phyloP scores from a whole-genome alignment of 192 early-diverging fungal species.

The Coemansia aciculifera region DNA sequence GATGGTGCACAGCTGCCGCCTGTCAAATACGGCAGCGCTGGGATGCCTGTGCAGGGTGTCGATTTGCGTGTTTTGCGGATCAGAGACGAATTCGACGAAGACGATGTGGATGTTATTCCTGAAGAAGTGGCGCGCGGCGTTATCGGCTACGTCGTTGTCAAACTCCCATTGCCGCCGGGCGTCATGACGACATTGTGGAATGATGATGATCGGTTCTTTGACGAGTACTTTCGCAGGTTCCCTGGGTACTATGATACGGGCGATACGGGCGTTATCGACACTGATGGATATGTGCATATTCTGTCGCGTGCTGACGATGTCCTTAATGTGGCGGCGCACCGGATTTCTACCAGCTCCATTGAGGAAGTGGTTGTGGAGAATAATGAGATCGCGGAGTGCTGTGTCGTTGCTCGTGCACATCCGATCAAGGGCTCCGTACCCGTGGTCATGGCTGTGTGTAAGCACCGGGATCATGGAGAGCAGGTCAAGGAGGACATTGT shows the following conservation, averaged over 20 bases:
- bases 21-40: constrained; percentile 69
- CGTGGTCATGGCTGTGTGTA: constrained; percentile 55
- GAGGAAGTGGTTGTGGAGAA: constrained; percentile 74
- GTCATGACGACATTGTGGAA: constrained; percentile 78
- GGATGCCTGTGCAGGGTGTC: constrained; percentile 74
- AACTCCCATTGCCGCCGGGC: constrained; percentile 79
- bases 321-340: constrained; percentile 71
- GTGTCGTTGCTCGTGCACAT: constrained; percentile 67
- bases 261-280: constrained; percentile 78
- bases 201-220: constrained; percentile 69
- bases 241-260: constrained; percentile 83
- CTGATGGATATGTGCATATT: constrained; percentile 70
- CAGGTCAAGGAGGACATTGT: not conserved
- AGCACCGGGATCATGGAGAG: constrained; percentile 26
- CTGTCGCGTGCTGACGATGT: constrained; percentile 75
- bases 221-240: constrained; percentile 73
- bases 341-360: constrained; percentile 74
- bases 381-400: constrained; percentile 64
- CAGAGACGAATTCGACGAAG: constrained; percentile 54
- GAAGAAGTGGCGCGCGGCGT: constrained; percentile 56
- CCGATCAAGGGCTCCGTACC: constrained; percentile 67
- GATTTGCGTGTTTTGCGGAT: constrained; percentile 65
- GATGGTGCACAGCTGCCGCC: constrained; percentile 35
- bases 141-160: constrained; percentile 75
- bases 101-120: constrained; percentile 24